A percentile compares a stretch with the other conserved stretches of the same genome.
Conservation (phyloP, 164 flowering plant genomes). For the Euptelea pleiosperma region DNA sequence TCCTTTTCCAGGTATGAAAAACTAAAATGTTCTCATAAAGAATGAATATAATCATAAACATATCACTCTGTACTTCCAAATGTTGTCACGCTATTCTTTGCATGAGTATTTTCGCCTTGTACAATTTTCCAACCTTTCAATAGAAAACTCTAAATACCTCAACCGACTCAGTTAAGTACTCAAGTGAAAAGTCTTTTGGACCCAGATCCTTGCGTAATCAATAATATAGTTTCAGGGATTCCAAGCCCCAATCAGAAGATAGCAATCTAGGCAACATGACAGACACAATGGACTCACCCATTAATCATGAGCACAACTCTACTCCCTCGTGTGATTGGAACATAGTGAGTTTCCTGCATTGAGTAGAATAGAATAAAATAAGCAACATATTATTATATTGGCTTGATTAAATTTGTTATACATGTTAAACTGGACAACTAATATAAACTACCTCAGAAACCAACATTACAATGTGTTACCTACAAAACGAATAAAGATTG, state of each 20-base stretch:
- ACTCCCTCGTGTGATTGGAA: slow-evolving; percentile 79
- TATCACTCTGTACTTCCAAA: neutral
- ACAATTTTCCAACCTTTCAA: neutral
- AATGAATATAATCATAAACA: too few relatives aligned
- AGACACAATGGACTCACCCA: slow-evolving; percentile 51
- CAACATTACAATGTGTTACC: too few relatives aligned
- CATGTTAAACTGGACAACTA: too few relatives aligned
- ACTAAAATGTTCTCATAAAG: too few relatives aligned
- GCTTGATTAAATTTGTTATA: neutral
- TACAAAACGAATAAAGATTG: too few relatives aligned
- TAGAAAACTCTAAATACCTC: neutral
- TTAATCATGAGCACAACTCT: slow-evolving; percentile 86
- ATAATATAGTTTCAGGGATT: neutral
- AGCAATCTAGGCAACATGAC: neutral
- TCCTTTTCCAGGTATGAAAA: too few relatives aligned
- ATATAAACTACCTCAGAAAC: too few relatives aligned
- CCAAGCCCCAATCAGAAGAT: slow-evolving; percentile 1
- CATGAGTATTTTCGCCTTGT: neutral
- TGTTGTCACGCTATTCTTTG: neutral
- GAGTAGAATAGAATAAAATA: neutral
- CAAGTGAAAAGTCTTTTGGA: neutral
- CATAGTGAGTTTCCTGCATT: slow-evolving; percentile 81
- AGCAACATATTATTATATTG: neutral
- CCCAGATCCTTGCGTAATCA: neutral
- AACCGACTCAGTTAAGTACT: neutral